These are phyloP conservation scores for Fusarium praegraminearum DNA, from an alignment of 2,329 filamentous ascomycete genomes.

Conservation along the genomic window DNA sequence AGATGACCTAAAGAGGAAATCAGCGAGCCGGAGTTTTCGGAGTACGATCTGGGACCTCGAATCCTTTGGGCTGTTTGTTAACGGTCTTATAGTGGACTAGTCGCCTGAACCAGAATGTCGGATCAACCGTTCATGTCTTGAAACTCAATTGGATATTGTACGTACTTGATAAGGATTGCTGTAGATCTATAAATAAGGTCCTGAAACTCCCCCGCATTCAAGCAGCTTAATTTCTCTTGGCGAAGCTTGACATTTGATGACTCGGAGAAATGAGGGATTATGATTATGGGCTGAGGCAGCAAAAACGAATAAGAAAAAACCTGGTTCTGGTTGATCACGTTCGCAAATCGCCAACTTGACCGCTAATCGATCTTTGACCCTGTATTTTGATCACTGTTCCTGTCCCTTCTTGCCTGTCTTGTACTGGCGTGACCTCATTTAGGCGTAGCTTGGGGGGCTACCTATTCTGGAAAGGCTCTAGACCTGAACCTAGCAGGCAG, in stretches of 20 bases:
- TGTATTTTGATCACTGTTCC: constrained; percentile 20
- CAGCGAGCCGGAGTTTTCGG: constrained; percentile 29
- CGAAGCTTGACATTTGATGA: constrained; percentile 16
- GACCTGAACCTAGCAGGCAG: background rate
- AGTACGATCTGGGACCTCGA: background rate
- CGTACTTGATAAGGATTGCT: background rate
- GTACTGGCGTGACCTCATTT: constrained; percentile 22
- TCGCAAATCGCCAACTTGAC: constrained; percentile 10
- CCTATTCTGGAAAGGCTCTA: constrained; percentile 29
- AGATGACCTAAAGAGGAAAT: constrained; percentile 16
- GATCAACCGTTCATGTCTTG: background rate
- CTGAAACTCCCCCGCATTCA: background rate
- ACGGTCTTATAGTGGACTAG: background rate
- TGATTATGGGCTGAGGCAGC: background rate
- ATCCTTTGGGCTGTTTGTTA: too few relatives aligned
- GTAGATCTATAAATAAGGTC: background rate
- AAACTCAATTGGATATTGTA: background rate
- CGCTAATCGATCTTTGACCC: constrained; percentile 14
- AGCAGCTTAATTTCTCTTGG: background rate
- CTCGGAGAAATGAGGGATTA: background rate
- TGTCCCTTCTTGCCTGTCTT: background rate
- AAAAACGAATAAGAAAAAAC: background rate
- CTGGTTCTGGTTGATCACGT: background rate
- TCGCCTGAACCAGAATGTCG: background rate
- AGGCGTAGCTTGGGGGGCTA: background rate